phyloP scores from a whole-genome alignment of 1,139 yeast species.

The Candida sp. region DNA sequence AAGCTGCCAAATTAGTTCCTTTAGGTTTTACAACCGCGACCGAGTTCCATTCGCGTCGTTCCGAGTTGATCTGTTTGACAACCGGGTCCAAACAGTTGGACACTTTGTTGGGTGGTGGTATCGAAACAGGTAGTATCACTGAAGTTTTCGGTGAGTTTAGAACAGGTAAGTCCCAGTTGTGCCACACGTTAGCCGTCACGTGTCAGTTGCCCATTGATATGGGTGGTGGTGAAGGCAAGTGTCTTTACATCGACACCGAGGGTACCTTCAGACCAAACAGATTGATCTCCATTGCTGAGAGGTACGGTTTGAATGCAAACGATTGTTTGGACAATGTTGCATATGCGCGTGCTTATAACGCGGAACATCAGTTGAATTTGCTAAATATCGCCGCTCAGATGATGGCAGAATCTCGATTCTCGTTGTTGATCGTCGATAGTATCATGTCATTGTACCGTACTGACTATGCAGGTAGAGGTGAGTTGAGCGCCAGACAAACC shows the following conservation, averaged over 20 bases:
- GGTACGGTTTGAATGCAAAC: slow-evolving; percentile 93
- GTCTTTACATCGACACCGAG: slow-evolving; percentile 95
- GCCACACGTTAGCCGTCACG: slow-evolving; percentile 96
- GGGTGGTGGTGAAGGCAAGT: slow-evolving; percentile 99
- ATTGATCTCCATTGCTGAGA: slow-evolving; percentile 85
- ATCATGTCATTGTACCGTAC: slow-evolving; percentile 97
- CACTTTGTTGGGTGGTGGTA: slow-evolving; percentile 94
- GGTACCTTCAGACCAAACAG: slow-evolving; percentile 96
- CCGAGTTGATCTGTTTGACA: slow-evolving; percentile 89
- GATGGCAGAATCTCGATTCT: slow-evolving; percentile 94
- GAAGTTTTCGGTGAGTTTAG: slow-evolving; percentile 98
- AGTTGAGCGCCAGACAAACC: slow-evolving; percentile 91
- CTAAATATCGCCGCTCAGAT: slow-evolving; percentile 91
- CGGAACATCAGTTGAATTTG: slow-evolving; percentile 92
- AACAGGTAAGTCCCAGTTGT: slow-evolving; percentile 96
- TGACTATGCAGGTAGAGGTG: slow-evolving; percentile 96
- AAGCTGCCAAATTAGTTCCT: slow-evolving; percentile 89
- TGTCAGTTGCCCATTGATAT: slow-evolving; percentile 96
- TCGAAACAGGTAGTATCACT: slow-evolving; percentile 97
- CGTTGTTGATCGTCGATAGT: slow-evolving; percentile 87
- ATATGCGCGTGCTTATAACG: slow-evolving; percentile 95
- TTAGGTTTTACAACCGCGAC: slow-evolving; percentile 98
- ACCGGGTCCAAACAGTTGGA: slow-evolving; percentile 97
- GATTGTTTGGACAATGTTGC: slow-evolving; percentile 97
- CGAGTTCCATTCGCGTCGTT: slow-evolving; percentile 88